Base-by-base conservation (phyloP, 1,284 basidiomycete species). In the Acaromyces ingoldii region DNA sequence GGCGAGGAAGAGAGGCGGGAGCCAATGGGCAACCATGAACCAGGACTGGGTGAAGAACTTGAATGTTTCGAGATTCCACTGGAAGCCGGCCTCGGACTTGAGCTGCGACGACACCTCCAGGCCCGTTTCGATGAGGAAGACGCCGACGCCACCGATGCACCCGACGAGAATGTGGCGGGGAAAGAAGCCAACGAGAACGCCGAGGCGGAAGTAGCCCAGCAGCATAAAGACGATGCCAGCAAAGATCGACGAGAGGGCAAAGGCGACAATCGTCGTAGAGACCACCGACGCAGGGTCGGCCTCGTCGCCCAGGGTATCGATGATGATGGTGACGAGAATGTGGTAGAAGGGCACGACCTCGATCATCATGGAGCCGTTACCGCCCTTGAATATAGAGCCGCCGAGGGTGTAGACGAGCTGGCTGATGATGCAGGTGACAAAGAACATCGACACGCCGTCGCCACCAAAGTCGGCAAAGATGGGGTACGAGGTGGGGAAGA, bases 101-200 rank as follows among this genome's bases (percentile, higher is more conserved):
- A 96, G 80, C 2, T 88, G 84, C 24, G 88, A 84, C 62, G 86
- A 85, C 24, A 96, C 89, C 22, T 89, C 85, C 31, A 96, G 55
- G 1, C 72, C 72, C 0, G 72, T 75, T 52, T 73, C 71, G 53
- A 75, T 60, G 36, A 98, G 80, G 77, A 98, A 98, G 13, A 88
- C 84, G 11, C 93, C 93, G 22, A 98, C 90, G 22, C 93, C 93
- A 10, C 93, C 93, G 39, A 98, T 97, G 70, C 91, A 93, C 1
- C 86, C 87, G 34, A 75, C 71, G 24, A 75, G 53, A 70, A 97
- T 96, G 75, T 96, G 92, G 6, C 93, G 81, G 10, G 93, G 93
- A 78, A 98, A 97, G 78, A 97, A 98, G 0, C 92, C 91, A 51
- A 96, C 87, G 28, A 97, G 77, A 4, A 84, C 81, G 4, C 93